Conservation (phyloP, 495 filamentous ascomycete genomes). For the Xylaria intraflava region DNA sequence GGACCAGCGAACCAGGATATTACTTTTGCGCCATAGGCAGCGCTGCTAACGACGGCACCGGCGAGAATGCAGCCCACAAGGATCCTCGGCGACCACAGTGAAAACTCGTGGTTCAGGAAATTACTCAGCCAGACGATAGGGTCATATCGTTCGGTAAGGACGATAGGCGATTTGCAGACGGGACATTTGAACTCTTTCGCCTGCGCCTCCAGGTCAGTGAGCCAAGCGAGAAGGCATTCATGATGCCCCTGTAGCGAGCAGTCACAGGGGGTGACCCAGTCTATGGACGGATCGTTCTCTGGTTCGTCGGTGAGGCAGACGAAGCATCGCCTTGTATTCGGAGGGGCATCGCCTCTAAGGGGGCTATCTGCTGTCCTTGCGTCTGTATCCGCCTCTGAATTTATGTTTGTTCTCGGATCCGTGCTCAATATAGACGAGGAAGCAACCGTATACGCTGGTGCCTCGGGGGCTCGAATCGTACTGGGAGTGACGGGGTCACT, state of each 20-base stretch:
- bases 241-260: conserved; percentile 89
- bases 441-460: neutral
- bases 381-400: neutral
- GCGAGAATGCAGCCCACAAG: conserved; percentile 49
- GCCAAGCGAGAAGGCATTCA: conserved; percentile 82
- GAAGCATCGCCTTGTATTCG: conserved; percentile 68
- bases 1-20: conserved; percentile 33
- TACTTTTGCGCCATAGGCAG: conserved; percentile 33
- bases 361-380: neutral
- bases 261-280: conserved; percentile 82
- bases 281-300: conserved; percentile 54
- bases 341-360: conserved; percentile 10
- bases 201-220: conserved; percentile 67
- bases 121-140: conserved; percentile 55
- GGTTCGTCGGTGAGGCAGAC: conserved; percentile 86
- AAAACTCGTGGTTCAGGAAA: conserved; percentile 47
- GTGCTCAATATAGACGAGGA: neutral
- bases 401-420: too few relatives aligned
- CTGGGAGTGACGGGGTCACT: neutral
- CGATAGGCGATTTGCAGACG: conserved; percentile 78
- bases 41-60: conserved; percentile 42
- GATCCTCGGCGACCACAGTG: conserved; percentile 51
- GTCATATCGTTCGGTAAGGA: conserved; percentile 64
- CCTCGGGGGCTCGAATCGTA: neutral
- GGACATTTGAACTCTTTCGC: conserved; percentile 68